phyloP scores from a whole-genome alignment of 306 rosid species.

The Psophocarpus tetragonolobus region DNA sequence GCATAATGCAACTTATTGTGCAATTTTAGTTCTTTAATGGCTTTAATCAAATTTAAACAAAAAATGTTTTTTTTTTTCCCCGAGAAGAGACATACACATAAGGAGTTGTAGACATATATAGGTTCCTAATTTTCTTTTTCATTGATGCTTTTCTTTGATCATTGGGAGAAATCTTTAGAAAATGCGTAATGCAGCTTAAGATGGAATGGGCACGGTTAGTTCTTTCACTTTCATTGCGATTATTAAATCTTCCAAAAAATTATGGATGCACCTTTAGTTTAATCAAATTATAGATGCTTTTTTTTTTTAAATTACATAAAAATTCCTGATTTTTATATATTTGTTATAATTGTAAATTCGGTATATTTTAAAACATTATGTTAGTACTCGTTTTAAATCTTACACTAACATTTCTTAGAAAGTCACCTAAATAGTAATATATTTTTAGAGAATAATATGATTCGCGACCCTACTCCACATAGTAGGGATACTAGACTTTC shows the following conservation, averaged over 20 bases:
- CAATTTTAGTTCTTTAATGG: not conserved
- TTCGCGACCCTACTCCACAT: too few relatives aligned
- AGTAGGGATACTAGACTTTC: too few relatives aligned
- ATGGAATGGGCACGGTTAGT: not conserved
- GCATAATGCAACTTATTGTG: not conserved
- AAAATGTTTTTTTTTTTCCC: not conserved
- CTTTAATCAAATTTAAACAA: conserved; percentile 18
- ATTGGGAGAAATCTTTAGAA: not conserved
- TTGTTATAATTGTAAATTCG: too few relatives aligned
- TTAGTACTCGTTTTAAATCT: too few relatives aligned
- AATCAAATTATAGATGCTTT: too few relatives aligned
- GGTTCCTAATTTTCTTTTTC: not conserved
- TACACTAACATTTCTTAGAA: too few relatives aligned
- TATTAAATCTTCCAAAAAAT: conserved; percentile 15
- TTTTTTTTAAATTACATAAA: too few relatives aligned
- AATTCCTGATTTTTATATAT: too few relatives aligned
- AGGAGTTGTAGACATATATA: conserved; percentile 2
- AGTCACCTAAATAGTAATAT: too few relatives aligned
- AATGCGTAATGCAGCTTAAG: not conserved
- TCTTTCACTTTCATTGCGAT: not conserved
- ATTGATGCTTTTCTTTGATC: not conserved
- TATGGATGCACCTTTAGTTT: too few relatives aligned
- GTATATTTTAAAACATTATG: too few relatives aligned
- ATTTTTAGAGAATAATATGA: too few relatives aligned
- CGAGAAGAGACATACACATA: not conserved